These are phyloP conservation scores for Pseudonectria foliicola DNA, from an alignment of 2,329 filamentous ascomycete species.

Conservation along the genomic window DNA sequence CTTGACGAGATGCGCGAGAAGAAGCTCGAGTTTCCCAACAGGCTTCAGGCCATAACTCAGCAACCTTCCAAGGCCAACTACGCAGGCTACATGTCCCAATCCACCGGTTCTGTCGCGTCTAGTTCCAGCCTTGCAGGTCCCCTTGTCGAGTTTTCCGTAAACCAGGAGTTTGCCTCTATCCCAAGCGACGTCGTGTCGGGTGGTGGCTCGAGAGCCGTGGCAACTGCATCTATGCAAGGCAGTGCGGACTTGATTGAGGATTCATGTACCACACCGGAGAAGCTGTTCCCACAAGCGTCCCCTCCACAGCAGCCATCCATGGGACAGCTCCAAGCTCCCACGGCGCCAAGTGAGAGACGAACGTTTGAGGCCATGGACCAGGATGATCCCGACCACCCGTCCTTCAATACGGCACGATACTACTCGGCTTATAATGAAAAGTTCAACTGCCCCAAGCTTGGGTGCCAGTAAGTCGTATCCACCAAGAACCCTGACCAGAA, in stretches of 20 bases:
- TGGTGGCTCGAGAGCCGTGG: too few relatives aligned
- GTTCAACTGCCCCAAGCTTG: conserved; percentile 47
- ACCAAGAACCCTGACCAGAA: too few relatives aligned
- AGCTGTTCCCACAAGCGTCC: conserved; percentile 19
- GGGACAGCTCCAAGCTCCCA: conserved; percentile 11
- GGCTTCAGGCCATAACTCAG: conserved; percentile 20
- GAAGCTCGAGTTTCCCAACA: conserved; percentile 29
- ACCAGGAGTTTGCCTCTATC: conserved; percentile 13
- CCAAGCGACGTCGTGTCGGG: neutral
- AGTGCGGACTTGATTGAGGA: too few relatives aligned
- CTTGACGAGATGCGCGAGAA: conserved; percentile 29
- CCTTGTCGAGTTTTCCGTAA: conserved; percentile 1
- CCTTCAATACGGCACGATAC: conserved; percentile 44
- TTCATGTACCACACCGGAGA: conserved; percentile 3
- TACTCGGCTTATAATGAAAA: conserved; percentile 32
- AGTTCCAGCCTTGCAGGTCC: too few relatives aligned
- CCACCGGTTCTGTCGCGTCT: neutral
- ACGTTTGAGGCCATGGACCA: conserved; percentile 15
- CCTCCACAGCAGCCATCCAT: conserved; percentile 11
- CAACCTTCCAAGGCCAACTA: conserved; percentile 24
- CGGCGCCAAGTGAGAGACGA: conserved; percentile 7
- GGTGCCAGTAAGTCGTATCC: conserved; percentile 40
- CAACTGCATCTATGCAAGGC: too few relatives aligned
- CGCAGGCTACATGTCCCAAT: conserved; percentile 18
- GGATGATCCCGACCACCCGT: conserved; percentile 38